A percentile compares a stretch with the other conserved stretches of the same genome.
These are phyloP conservation scores for Claviceps spartinae DNA, from an alignment of 2,329 filamentous ascomycete species.

Conservation along the genomic window DNA sequence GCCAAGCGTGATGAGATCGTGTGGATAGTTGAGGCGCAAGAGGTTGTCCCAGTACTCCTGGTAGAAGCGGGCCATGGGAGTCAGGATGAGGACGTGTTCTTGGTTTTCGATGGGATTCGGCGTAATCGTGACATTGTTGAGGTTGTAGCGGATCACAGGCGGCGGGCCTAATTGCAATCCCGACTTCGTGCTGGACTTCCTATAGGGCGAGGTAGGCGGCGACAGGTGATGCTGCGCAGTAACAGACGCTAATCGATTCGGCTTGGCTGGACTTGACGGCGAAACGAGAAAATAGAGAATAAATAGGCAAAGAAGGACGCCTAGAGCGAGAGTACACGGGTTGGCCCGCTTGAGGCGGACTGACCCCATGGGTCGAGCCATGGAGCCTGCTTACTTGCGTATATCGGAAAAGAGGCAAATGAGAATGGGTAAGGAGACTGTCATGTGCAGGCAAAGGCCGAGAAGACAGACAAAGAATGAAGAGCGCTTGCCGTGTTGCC, in stretches of 20 bases:
- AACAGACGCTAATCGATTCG: constrained; percentile 33
- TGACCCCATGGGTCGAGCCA: constrained; percentile 46
- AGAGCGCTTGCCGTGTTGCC: background rate
- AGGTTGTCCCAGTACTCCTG: constrained; percentile 93
- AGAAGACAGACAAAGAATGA: background rate
- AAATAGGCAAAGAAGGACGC: constrained; percentile 57
- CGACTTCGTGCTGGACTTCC: constrained; percentile 23
- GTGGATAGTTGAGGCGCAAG: constrained; percentile 69
- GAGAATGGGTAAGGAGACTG: background rate
- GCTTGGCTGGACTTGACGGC: constrained; percentile 33
- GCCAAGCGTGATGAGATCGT: constrained; percentile 84
- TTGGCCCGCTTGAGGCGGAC: constrained; percentile 69
- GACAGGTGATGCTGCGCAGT: constrained; percentile 30
- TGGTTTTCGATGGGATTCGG: constrained; percentile 60
- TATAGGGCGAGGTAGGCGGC: constrained; percentile 29
- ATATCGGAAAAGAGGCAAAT: background rate
- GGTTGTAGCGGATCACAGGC: constrained; percentile 81
- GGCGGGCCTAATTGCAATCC: constrained; percentile 40
- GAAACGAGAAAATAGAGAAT: constrained; percentile 51
- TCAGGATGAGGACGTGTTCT: constrained; percentile 82
- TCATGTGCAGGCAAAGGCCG: background rate
- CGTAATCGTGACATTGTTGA: constrained; percentile 88
- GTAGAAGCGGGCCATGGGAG: constrained; percentile 88
- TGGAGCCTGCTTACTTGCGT: constrained; percentile 17
- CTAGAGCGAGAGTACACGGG: constrained; percentile 61